Conservation (phyloP, 116 monocot species). For the Iris pallida region DNA sequence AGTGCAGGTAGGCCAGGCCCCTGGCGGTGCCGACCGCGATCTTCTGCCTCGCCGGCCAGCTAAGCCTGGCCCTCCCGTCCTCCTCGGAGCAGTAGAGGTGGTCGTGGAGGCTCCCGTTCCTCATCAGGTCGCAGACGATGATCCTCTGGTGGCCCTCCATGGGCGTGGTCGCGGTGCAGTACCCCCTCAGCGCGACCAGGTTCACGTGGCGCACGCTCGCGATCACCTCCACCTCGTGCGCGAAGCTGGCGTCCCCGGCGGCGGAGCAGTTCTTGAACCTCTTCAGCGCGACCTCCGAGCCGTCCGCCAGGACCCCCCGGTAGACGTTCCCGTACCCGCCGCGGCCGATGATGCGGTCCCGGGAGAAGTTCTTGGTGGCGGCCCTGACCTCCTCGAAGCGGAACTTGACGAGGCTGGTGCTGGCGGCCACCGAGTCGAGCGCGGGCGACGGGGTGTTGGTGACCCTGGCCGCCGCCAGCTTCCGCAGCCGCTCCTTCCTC, state of each 20-base stretch:
- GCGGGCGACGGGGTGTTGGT: conserved; percentile 15
- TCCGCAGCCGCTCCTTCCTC: conserved; percentile 21
- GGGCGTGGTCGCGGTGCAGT: conserved; percentile 67
- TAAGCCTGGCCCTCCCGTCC: conserved; percentile 13
- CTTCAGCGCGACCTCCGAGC: conserved; percentile 69
- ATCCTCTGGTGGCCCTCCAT: conserved; percentile 87
- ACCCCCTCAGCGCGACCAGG: conserved; percentile 70
- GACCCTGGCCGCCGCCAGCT: not conserved
- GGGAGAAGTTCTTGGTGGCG: conserved; percentile 59
- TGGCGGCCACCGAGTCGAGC: conserved; percentile 41
- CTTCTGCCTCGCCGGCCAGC: conserved; percentile 71
- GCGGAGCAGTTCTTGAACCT: conserved; percentile 88
- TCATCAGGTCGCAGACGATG: conserved; percentile 81
- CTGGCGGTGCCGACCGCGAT: conserved; percentile 78
- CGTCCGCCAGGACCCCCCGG: conserved; percentile 56
- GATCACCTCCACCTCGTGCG: conserved; percentile 85
- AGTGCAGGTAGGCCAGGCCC: conserved; percentile 78
- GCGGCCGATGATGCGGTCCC: conserved; percentile 63
- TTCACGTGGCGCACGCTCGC: conserved; percentile 89
- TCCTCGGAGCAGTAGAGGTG: conserved; percentile 42
- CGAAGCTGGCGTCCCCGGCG: conserved; percentile 63
- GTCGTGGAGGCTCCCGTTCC: conserved; percentile 84
- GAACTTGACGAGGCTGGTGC: conserved; percentile 58
- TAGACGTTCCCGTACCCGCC: conserved; percentile 92
- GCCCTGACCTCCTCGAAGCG: conserved; percentile 65